Evolutionary conservation across 352 stramenopile species (phyloP), one percentile per base, ranked within the genome.

Genomic region (Globisporangium radiosum): DNA sequence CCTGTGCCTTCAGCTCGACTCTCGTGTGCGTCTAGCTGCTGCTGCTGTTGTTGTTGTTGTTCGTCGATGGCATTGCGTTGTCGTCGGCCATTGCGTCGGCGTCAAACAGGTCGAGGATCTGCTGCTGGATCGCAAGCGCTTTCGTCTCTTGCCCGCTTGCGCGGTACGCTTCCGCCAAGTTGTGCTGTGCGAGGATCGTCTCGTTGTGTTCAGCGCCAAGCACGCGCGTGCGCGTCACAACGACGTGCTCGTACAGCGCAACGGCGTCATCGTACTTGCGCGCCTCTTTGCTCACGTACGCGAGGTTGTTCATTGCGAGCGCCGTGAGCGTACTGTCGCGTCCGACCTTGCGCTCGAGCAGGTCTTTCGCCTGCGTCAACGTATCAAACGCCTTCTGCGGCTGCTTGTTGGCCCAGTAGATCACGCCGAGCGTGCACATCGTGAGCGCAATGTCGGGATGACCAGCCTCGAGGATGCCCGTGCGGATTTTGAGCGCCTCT

Each of bases 381-480:
- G 82, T 71, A 45, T 70, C 57, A 50, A 88, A 84, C 0, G 81
- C 74, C 66, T 88, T 88, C 25, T 84, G 72, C 0, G 72, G 25
- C 64, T 94, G 79, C 70, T 94, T 88, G 63, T 88, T 90, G 59
- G 92, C 80, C 75, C 76, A 90, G 63, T 91, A 69, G 56, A 94
- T 78, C 45, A 90, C 78, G 60, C 85, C 85, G 55, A 94, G 54
- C 62, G 92, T 92, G 66, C 78, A 88, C 83, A 92, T 81, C 62
- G 72, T 89, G 25, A 94, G 70, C 19, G 76, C 81, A 40, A 94
- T 87, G 59, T 94, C 85, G 1, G 85, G 73, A 61, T 94, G 85
- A 3, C 77, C 76, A 2, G 81, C 70, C 58, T 90, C 85, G 43
- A 92, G 74, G 54, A 91, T 83, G 11, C 67, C 68, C 19, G 60